Conservation (phyloP, 1,139 yeast species). For the Candida sp. region DNA sequence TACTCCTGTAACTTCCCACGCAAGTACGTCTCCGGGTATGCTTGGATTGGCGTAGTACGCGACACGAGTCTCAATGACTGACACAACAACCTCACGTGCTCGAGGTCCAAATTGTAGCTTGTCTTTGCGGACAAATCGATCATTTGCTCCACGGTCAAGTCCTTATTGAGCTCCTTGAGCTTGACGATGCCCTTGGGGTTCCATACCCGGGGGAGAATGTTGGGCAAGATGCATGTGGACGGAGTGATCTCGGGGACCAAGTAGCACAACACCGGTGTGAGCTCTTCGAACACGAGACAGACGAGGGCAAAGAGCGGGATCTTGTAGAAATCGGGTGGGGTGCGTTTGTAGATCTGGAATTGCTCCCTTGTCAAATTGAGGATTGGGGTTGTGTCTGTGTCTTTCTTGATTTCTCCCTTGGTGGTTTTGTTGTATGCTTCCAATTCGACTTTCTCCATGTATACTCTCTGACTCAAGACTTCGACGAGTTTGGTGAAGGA, state of each 20-base stretch:
- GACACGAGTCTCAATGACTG: constrained; percentile 41
- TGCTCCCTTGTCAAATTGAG: constrained; percentile 56
- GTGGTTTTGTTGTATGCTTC: constrained; percentile 17
- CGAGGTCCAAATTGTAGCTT: constrained; percentile 45
- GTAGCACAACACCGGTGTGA: constrained; percentile 64
- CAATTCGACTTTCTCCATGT: constrained; percentile 34
- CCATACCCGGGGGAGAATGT: constrained; percentile 45
- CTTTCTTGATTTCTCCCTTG: constrained; percentile 21
- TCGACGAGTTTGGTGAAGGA: constrained; percentile 28
- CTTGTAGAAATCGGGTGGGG: constrained; percentile 58
- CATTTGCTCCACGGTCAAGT: constrained; percentile 9
- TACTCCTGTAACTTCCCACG: constrained; percentile 42
- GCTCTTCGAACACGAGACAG: constrained; percentile 62
- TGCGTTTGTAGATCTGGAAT: constrained; percentile 59
- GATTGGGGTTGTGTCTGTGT: constrained; percentile 15
- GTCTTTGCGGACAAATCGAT: constrained; percentile 35
- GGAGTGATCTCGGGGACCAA: constrained; percentile 69
- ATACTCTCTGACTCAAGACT: constrained; percentile 40
- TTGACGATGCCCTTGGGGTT: constrained; percentile 14
- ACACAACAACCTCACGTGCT: constrained; percentile 37
- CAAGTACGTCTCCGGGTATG: constrained; percentile 42
- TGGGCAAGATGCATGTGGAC: constrained; percentile 68
- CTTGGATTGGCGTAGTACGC: constrained; percentile 37
- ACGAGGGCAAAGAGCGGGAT: constrained; percentile 67
- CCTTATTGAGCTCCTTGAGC: constrained; percentile 10